Base-by-base conservation (phyloP, 805 yeast species). In the Blastobotrys mokoenaii region DNA sequence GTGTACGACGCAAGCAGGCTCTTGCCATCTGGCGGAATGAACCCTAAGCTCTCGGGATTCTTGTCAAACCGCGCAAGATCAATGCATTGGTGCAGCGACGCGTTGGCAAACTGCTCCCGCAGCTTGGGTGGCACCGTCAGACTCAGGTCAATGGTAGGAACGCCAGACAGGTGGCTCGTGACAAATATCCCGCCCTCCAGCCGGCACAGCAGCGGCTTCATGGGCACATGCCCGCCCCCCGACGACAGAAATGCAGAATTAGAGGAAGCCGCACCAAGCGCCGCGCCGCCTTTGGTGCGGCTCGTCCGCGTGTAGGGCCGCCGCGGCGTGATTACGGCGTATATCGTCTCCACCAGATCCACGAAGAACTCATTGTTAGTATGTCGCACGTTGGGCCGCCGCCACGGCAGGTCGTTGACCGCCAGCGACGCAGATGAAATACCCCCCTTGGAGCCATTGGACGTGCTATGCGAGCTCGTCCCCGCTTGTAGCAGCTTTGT, bases 1-100 rank as follows among this genome's bases (percentile, higher is more conserved):
- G 73, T 69, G 62, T 89, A 89, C 8, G 74, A 63, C 72, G 81
- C 74, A 17, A 89, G 59, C 2, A 71, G 68, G 35, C 78, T 76
- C 47, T 68, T 72, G 5, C 94, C 97, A 62, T 90, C 96, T 0
- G 97, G 95, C 3, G 97, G 98, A 15, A 84, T 72, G 56, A 90
- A 86, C 14, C 78, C 69, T 29, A 88, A 58, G 0, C 64, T 51
- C 0, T 78, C 79, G 0, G 74, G 73, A 3, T 56, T 56, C 31
- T 56, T 49, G 1, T 56, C 44, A 86, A 87, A 83, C 15, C 64
- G 63, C 9, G 68, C 71, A 1, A 72, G 52, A 39, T 79, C 71
- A 1, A 89, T 76, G 60, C 90, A 81, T 40, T 71, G 73, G 60
- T 90, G 96, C 51, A 86, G 77, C 11, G 79, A 67, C 0, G 93